A percentile compares a stretch with the other conserved stretches of the same genome.
These are phyloP conservation scores for Plantago ovata DNA, from an alignment of 257 asterid genomes.

Conservation along the genomic window DNA sequence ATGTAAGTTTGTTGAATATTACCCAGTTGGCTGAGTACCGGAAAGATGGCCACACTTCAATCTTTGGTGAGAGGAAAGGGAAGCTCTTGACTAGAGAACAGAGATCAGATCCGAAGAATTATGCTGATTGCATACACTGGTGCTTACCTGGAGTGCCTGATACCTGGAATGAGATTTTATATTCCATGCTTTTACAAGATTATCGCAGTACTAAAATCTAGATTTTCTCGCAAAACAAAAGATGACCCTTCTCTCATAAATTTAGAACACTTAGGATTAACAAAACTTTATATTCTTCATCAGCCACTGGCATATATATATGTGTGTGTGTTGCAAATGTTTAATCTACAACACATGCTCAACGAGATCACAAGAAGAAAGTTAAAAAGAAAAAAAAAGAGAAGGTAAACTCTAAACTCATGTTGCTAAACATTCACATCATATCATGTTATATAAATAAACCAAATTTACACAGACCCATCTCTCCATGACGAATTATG, in stretches of 20 bases:
- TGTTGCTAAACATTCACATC: too few species aligned
- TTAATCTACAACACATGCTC: too few species aligned
- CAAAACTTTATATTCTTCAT: background rate
- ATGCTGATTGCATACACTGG: slow-evolving; percentile 97
- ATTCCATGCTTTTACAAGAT: slow-evolving; percentile 69
- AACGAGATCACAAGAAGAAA: too few species aligned
- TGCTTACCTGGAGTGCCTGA: slow-evolving; percentile 96
- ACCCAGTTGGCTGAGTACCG: slow-evolving; percentile 82
- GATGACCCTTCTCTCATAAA: background rate
- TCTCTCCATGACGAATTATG: slow-evolving; percentile 4
- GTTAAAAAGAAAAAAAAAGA: too few species aligned
- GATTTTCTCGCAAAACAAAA: background rate
- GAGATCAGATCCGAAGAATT: slow-evolving; percentile 57
- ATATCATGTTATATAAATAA: background rate
- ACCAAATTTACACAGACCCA: slow-evolving; percentile 1
- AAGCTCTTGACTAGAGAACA: slow-evolving; percentile 75
- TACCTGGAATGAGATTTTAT: slow-evolving; percentile 76
- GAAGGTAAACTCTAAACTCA: too few species aligned
- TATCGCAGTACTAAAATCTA: slow-evolving; percentile 26
- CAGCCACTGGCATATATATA: background rate
- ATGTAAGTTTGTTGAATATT: slow-evolving; percentile 57
- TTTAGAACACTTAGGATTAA: background rate
- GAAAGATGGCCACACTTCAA: slow-evolving; percentile 76
- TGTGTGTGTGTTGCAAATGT: too few species aligned
- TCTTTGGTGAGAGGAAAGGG: slow-evolving; percentile 74